Evolutionary conservation across 306 rosid genomes (phyloP).

Genomic region (Pyrus betulifolia): DNA sequence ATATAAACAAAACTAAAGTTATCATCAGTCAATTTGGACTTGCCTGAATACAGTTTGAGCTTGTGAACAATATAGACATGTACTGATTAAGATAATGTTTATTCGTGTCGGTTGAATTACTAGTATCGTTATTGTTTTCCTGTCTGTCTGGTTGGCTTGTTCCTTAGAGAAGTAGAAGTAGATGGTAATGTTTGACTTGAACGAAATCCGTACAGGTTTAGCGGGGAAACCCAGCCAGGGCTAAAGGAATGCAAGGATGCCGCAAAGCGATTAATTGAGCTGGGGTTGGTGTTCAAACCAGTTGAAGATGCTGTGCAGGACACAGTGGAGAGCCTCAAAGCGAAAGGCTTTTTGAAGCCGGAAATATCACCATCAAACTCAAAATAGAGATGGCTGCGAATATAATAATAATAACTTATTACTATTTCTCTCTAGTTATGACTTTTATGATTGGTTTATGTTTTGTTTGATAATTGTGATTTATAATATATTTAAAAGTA

Average conservation of each 20-base stretch:
- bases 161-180: not conserved
- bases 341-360: slow-evolving; percentile 51
- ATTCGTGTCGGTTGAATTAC: not conserved
- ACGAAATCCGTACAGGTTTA: slow-evolving; percentile 40
- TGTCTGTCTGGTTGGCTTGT: not conserved
- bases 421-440: slow-evolving; percentile 19
- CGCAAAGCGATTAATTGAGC: slow-evolving; percentile 56
- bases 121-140: not conserved
- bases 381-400: not conserved
- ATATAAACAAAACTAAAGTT: no score
- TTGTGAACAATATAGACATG: no score
- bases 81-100: no score
- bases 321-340: slow-evolving; percentile 55
- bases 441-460: not conserved
- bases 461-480: not conserved
- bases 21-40: no score
- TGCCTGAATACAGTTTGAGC: no score
- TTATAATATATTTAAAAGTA: not conserved
- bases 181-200: not conserved
- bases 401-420: no score
- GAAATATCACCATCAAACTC: not conserved
- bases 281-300: slow-evolving; percentile 66
- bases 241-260: slow-evolving; percentile 54
- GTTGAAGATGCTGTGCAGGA: slow-evolving; percentile 64
- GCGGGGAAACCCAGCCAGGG: slow-evolving; percentile 68